A percentile compares a stretch with the other conserved stretches of the same genome.
Conservation (phyloP, 202 grass and related monocot genomes). For the Bolboschoenoplectus hybrid region DNA sequence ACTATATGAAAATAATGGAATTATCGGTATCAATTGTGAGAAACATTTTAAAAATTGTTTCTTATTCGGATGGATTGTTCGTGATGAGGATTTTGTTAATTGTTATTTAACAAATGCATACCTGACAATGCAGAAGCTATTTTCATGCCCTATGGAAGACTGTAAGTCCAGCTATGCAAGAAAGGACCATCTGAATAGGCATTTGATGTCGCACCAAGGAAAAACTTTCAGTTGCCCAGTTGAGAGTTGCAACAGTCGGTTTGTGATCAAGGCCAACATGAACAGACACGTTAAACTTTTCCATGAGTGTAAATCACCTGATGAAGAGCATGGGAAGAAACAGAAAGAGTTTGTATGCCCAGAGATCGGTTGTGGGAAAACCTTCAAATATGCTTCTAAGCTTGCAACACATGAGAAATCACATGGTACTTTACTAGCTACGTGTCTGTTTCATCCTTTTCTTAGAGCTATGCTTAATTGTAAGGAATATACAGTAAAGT, state of each 20-base stretch:
- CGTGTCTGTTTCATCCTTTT: constrained; percentile 3
- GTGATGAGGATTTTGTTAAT: neutral
- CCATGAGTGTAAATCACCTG: constrained; percentile 43
- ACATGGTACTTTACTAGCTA: constrained; percentile 61
- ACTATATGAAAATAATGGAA: neutral
- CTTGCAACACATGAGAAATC: constrained; percentile 81
- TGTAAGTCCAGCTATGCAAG: constrained; percentile 76
- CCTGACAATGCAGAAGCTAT: constrained; percentile 53
- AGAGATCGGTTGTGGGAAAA: constrained; percentile 71
- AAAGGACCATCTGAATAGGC: constrained; percentile 81
- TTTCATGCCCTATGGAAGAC: constrained; percentile 67
- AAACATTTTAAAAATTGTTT: neutral
- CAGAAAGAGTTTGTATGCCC: constrained; percentile 61
- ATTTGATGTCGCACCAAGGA: constrained; percentile 72
- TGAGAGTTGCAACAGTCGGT: constrained; percentile 56
- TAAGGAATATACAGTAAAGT: neutral
- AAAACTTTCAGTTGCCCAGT: constrained; percentile 70
- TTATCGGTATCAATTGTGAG: neutral
- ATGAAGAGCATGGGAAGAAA: constrained; percentile 35
- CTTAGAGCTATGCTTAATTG: neutral
- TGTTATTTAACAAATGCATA: neutral
- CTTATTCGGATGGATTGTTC: neutral
- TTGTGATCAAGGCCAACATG: constrained; percentile 78
- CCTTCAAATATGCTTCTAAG: constrained; percentile 79
- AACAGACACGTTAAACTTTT: constrained; percentile 68